A percentile compares a stretch with the other conserved stretches of the same genome.
Evolutionary conservation across 148 eudicot species (phyloP).

Genomic region (Silene uniflora): DNA sequence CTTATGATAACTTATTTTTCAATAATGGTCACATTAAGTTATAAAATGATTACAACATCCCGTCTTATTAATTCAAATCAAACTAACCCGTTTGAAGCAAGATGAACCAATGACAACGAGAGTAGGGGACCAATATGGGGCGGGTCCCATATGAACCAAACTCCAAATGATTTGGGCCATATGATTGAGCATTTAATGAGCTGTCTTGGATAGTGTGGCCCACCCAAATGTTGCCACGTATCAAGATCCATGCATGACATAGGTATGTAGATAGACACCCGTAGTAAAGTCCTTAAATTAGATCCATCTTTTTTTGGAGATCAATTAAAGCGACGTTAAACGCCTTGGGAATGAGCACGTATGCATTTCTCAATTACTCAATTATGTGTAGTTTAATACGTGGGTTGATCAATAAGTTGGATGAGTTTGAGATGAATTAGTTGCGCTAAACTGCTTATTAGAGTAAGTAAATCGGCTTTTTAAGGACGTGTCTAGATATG

Average conservation of each 20-base stretch:
- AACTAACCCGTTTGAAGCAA: too few relatives aligned
- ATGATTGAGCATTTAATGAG: constrained; percentile 23
- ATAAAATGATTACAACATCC: too few relatives aligned
- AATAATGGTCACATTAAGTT: too few relatives aligned
- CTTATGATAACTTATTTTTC: too few relatives aligned
- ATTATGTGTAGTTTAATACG: neutral
- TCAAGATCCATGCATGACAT: constrained; percentile 14
- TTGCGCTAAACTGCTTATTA: neutral
- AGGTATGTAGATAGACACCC: constrained; percentile 7
- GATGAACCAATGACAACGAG: constrained; percentile 21
- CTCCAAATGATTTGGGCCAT: constrained; percentile 18
- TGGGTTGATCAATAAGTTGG: neutral
- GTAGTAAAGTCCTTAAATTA: neutral
- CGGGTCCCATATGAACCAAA: constrained; percentile 19
- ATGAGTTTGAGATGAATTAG: neutral
- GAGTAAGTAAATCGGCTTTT: too few relatives aligned
- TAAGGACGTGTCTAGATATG: too few relatives aligned
- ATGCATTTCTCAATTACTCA: neutral
- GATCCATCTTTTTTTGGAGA: neutral
- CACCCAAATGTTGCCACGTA: constrained; percentile 20
- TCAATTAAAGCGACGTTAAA: neutral
- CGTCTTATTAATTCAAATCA: too few relatives aligned
- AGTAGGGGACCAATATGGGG: constrained; percentile 10
- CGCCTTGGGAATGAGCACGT: constrained; percentile 14
- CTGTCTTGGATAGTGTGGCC: constrained; percentile 24